These are phyloP conservation scores for Psilocybe tampanensis DNA, from an alignment of 768 basidiomycete genomes.

Conservation along the genomic window DNA sequence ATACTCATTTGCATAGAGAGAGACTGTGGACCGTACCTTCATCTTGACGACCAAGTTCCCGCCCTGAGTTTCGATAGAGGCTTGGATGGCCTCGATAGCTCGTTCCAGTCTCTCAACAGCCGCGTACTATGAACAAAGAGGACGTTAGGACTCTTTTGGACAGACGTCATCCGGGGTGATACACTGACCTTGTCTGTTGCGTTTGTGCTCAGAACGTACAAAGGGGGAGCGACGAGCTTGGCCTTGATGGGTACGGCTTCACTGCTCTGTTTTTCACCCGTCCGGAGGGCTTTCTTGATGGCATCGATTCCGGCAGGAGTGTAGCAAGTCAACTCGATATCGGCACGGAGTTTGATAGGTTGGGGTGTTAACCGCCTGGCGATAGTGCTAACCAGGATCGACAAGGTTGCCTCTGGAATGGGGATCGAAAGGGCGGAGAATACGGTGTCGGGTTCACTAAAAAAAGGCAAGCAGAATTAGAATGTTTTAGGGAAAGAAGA, in stretches of 20 bases:
- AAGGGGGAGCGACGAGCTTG: constrained; percentile 92
- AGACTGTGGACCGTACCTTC: constrained; percentile 62
- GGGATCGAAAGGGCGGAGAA: constrained; percentile 69
- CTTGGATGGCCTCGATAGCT: constrained; percentile 89
- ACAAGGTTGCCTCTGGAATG: constrained; percentile 56
- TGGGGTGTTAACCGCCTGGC: constrained; percentile 96
- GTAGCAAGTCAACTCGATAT: constrained; percentile 97
- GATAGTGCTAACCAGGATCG: constrained; percentile 78
- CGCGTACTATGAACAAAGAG: constrained; percentile 52
- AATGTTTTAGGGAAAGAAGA: not conserved
- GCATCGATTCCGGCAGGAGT: constrained; percentile 95
- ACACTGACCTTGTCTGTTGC: constrained; percentile 83
- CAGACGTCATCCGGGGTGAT: not conserved
- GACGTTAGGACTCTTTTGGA: not conserved
- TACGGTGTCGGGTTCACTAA: constrained; percentile 65
- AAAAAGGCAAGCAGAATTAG: constrained; percentile 2
- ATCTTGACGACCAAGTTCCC: constrained; percentile 93
- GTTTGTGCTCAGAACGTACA: constrained; percentile 95
- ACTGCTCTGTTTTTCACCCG: constrained; percentile 86
- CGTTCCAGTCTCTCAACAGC: constrained; percentile 93
- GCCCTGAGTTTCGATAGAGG: constrained; percentile 80
- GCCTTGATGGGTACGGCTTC: constrained; percentile 96
- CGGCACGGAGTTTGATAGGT: constrained; percentile 97
- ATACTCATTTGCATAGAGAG: not conserved
- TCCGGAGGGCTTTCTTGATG: constrained; percentile 88